Percentiles rank a stretch among this genome's conserved stretches.
These are phyloP conservation scores for Gossypioides kirkii DNA, from an alignment of 345 rosid genomes.

Conservation along the genomic window DNA sequence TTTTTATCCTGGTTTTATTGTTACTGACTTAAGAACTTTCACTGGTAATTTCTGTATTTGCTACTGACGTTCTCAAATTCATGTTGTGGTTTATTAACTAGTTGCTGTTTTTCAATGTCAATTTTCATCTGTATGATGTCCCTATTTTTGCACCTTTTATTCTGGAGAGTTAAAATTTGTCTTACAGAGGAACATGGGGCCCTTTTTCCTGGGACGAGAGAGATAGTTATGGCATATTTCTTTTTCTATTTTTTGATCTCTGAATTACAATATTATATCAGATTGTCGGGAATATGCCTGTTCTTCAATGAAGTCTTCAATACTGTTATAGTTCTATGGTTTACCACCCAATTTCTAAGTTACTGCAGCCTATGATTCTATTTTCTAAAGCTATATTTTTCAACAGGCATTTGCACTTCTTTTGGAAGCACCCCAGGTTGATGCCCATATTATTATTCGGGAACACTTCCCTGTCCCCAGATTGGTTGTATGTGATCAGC, in stretches of 20 bases:
- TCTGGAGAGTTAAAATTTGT: neutral
- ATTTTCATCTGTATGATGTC: neutral
- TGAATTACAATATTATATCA: neutral
- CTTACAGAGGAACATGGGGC: neutral
- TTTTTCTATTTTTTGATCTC: neutral
- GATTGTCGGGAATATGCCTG: neutral
- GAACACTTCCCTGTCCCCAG: conserved; percentile 99
- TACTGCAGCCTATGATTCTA: neutral
- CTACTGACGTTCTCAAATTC: neutral
- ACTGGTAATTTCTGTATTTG: neutral
- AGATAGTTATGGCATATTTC: neutral
- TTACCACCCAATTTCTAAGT: neutral
- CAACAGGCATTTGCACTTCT: conserved; percentile 80
- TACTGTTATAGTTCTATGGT: neutral
- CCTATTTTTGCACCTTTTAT: neutral
- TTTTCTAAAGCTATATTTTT: neutral
- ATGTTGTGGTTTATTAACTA: neutral
- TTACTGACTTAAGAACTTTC: neutral
- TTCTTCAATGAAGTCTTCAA: neutral
- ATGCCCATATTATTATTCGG: conserved; percentile 58
- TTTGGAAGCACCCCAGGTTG: conserved; percentile 81
- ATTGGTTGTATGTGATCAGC: conserved; percentile 96
- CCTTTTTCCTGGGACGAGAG: neutral
- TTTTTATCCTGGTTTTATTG: neutral
- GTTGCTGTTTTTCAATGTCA: neutral